Percentiles rank a stretch among this genome's conserved stretches.
These are phyloP conservation scores for Puya raimondii DNA, from an alignment of 176 grass and related monocot genomes.

Conservation along the genomic window DNA sequence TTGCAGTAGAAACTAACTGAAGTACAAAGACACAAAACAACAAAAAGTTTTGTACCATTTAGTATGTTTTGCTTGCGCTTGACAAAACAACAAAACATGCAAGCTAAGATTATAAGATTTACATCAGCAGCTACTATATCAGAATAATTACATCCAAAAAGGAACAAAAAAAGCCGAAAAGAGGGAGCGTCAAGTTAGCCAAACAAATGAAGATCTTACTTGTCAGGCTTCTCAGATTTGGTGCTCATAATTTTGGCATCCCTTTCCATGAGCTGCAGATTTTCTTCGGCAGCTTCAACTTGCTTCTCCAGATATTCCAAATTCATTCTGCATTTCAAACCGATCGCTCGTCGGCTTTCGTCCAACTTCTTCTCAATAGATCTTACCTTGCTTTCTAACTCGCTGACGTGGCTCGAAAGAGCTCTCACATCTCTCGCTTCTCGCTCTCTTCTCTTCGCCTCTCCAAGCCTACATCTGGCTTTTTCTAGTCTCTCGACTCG, in stretches of 20 bases:
- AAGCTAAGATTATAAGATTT: too few relatives aligned
- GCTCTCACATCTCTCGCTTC: conserved; percentile 20
- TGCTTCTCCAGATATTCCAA: conserved; percentile 30
- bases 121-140: too few relatives aligned
- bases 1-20: too few relatives aligned
- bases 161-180: too few relatives aligned
- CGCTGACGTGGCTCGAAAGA: conserved; percentile 38
- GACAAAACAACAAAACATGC: too few relatives aligned
- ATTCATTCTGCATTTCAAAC: conserved; percentile 18
- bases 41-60: too few relatives aligned
- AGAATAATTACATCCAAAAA: too few relatives aligned
- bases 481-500: conserved; percentile 33
- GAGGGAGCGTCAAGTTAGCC: too few relatives aligned
- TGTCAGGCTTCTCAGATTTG: background rate
- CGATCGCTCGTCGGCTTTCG: conserved; percentile 20
- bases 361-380: conserved; percentile 40
- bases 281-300: conserved; percentile 46
- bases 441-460: conserved; percentile 30
- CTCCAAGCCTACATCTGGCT: conserved; percentile 33
- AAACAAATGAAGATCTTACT: too few relatives aligned
- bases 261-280: conserved; percentile 31
- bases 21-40: too few relatives aligned
- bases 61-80: too few relatives aligned
- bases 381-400: conserved; percentile 35
- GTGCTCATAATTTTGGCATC: background rate